Evolutionary conservation across 345 rosid genomes (phyloP).

Genomic region (Angophora floribunda): DNA sequence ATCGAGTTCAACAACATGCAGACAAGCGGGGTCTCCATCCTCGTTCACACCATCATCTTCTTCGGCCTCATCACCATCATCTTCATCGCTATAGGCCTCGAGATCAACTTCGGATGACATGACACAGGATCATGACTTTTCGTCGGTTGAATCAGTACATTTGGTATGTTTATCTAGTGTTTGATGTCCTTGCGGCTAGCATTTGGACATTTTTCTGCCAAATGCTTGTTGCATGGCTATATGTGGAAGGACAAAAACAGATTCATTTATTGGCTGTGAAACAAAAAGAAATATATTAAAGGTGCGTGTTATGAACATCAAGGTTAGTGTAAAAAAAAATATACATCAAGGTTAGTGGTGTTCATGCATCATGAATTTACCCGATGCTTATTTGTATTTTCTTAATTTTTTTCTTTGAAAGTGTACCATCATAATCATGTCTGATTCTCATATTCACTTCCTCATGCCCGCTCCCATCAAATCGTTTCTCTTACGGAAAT

Average conservation of each 20-base stretch:
- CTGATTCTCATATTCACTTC: not conserved
- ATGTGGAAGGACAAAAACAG: not conserved
- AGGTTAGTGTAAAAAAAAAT: too few relatives aligned
- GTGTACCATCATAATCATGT: not conserved
- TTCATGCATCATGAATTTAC: not conserved
- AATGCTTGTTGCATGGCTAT: not conserved
- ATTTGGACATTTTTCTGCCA: not conserved
- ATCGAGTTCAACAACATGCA: not conserved
- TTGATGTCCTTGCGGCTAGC: not conserved
- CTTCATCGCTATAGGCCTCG: constrained; percentile 62
- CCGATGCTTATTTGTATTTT: not conserved
- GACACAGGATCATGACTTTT: not conserved
- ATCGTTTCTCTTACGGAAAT: not conserved
- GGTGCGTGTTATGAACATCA: not conserved
- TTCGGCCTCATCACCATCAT: constrained; percentile 38
- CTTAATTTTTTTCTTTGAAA: not conserved
- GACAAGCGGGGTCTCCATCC: not conserved
- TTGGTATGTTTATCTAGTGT: not conserved
- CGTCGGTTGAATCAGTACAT: not conserved
- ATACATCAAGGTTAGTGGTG: not conserved
- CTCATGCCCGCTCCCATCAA: not conserved
- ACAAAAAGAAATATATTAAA: not conserved
- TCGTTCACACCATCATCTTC: not conserved
- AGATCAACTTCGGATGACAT: constrained; percentile 68
- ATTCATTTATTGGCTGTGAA: not conserved